Conservation (phyloP, 1,139 yeast species). For the Kodamaea plutei region DNA sequence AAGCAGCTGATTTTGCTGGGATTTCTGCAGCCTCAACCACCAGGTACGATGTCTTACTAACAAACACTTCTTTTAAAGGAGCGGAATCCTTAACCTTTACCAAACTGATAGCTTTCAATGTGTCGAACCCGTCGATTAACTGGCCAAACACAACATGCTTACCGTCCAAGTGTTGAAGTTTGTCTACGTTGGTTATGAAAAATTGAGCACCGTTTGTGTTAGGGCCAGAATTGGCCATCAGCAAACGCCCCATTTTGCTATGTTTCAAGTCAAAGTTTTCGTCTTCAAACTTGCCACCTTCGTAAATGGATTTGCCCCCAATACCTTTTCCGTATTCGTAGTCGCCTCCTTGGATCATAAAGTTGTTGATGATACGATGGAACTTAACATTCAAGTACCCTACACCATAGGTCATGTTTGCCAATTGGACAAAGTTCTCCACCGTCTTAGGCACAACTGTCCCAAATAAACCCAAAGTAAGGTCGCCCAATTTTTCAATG, state of each 20-base stretch:
- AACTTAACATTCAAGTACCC: constrained; percentile 31
- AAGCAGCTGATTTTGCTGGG: constrained; percentile 2
- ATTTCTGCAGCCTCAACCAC: constrained; percentile 1
- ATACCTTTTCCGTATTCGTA: constrained; percentile 24
- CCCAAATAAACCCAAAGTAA: constrained; percentile 22
- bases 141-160: constrained; percentile 57
- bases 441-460: constrained; percentile 35
- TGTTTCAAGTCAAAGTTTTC: constrained; percentile 36
- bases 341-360: constrained; percentile 42
- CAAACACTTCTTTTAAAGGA: constrained; percentile 14
- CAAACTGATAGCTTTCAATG: constrained; percentile 13
- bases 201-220: constrained; percentile 42
- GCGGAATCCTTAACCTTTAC: constrained; percentile 8
- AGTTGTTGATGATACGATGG: constrained; percentile 36
- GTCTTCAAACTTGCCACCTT: constrained; percentile 27
- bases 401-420: constrained; percentile 29
- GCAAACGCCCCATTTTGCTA: constrained; percentile 34
- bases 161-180: constrained; percentile 39
- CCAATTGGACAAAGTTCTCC: constrained; percentile 31
- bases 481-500: constrained; percentile 12
- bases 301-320: constrained; percentile 32
- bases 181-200: constrained; percentile 31
- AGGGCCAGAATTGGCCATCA: constrained; percentile 43
- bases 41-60: constrained; percentile 16
- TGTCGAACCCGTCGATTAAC: constrained; percentile 35